phyloP scores from a whole-genome alignment of 164 flowering plant genomes.

The Nymphaea thermarum region DNA sequence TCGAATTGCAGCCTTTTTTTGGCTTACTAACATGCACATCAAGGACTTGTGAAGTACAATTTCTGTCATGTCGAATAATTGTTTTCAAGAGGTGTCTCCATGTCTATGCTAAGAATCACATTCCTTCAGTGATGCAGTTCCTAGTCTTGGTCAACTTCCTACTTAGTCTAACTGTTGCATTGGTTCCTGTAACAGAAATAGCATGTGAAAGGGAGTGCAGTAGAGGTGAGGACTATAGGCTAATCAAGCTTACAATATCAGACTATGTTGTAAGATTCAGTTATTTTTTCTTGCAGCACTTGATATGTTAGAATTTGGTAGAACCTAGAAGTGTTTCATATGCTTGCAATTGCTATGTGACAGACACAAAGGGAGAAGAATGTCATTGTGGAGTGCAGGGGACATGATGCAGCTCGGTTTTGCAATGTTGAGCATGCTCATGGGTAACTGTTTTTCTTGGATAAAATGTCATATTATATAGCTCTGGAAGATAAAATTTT shows the following conservation, averaged over 20 bases:
- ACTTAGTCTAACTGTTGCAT: neutral
- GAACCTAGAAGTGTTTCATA: neutral
- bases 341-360: neutral
- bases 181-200: slow-evolving; percentile 29
- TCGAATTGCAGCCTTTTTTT: too few relatives aligned
- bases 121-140: neutral
- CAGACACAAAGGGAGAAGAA: slow-evolving; percentile 56
- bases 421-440: slow-evolving; percentile 68
- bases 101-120: too few relatives aligned
- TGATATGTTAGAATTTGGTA: too few relatives aligned
- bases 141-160: neutral
- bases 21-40: too few relatives aligned
- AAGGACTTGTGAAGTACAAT: too few relatives aligned
- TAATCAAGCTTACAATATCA: slow-evolving; percentile 75
- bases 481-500: too few relatives aligned
- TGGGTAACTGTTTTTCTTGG: slow-evolving; percentile 43
- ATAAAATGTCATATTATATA: neutral
- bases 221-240: slow-evolving; percentile 95
- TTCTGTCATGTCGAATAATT: neutral
- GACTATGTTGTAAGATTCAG: slow-evolving; percentile 52
- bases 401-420: slow-evolving; percentile 94
- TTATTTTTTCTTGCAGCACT: neutral
- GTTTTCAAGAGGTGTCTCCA: too few relatives aligned
- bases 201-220: slow-evolving; percentile 96
- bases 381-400: slow-evolving; percentile 86